Evolutionary conservation across 2,329 filamentous ascomycete species (phyloP).

Genomic region (Juglanconis oblonga): DNA sequence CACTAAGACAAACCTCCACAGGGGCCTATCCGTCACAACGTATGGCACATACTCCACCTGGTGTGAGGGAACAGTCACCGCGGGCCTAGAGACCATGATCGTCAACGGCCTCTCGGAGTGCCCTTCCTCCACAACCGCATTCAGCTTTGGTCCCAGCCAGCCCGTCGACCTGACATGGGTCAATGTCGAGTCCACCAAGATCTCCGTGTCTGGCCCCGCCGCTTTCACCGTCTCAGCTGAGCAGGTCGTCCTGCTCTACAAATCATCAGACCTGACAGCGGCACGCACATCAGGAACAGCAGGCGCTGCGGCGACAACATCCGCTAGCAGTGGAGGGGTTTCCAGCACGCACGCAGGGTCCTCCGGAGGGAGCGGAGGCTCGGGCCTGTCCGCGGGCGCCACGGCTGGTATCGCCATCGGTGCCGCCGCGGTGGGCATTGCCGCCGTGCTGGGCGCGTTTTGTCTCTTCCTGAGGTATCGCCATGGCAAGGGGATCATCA

Average conservation of each 20-base stretch:
- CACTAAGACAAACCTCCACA: background rate
- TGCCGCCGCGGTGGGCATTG: background rate
- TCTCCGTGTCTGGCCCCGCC: slow-evolving; percentile 8
- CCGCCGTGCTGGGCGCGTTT: background rate
- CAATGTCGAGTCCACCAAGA: background rate
- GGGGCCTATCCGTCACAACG: slow-evolving; percentile 8
- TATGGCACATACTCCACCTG: slow-evolving; percentile 16
- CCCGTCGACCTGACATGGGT: slow-evolving; percentile 10
- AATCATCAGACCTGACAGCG: slow-evolving; percentile 4
- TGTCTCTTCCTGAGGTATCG: slow-evolving; percentile 7
- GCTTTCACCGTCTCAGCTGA: slow-evolving; percentile 9
- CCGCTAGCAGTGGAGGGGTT: background rate
- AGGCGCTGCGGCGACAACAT: background rate
- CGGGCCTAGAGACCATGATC: slow-evolving; percentile 2
- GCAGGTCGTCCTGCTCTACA: slow-evolving; percentile 7
- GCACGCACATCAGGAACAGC: background rate
- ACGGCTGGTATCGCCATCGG: slow-evolving; percentile 12
- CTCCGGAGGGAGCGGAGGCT: background rate
- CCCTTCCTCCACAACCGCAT: slow-evolving; percentile 9
- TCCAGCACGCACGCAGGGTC: background rate
- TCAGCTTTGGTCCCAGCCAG: background rate
- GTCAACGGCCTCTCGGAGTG: slow-evolving; percentile 16
- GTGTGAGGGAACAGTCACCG: slow-evolving; percentile 12
- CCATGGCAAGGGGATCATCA: background rate
- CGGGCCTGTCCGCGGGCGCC: slow-evolving; percentile 6